Base-by-base conservation (phyloP, 257 asterid genomes). In the Plantago major region DNA sequence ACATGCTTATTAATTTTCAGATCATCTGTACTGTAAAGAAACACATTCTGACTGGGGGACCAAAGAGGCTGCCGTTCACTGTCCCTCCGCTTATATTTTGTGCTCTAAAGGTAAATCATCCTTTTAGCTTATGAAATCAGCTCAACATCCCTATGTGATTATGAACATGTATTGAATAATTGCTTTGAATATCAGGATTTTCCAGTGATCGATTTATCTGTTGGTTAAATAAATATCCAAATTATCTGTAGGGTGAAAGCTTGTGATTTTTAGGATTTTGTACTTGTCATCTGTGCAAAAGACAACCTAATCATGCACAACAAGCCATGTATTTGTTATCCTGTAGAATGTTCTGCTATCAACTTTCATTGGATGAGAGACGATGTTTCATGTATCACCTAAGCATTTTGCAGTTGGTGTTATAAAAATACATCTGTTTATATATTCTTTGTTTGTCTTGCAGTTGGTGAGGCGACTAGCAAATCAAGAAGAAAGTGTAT, bases 21-120 rank as follows among this genome's bases (percentile, higher is more conserved):
- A 82, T 89, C 53, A 82, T 93, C 64, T 74, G 76, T 63, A 73
- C 82, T 18, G 90, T 89, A 78, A 85, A 84, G 95, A 89, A 87
- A 80, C 96, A 93, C 76, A 76, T 93, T 67, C 64, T 84, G 79
- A 67, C 80, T 45, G 99, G 99, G 50, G 99, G 97, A 71, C 78
- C 81, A 18, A 89, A 82, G 88, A 86, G 96, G 81, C 97, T 93
- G 72, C 92, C 88, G 6, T 80, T 74, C 67, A 93, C 96, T 1
- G 84, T 87, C 63, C 99, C 99, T 72, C 89, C 97, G 46, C 90
- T 93, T 71, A 80, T 90, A 73, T 89, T 93, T 67, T 83, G 78
- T 72, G 77, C 96, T 49, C 82, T 93, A 33, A 79, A 87, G 99
- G 99, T 93, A 77, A 60, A 37, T 52, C 42, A 45, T n/a, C 52